Conservation (phyloP, 192 early-diverging fungal species). For the Backusella parvicylindrica region DNA sequence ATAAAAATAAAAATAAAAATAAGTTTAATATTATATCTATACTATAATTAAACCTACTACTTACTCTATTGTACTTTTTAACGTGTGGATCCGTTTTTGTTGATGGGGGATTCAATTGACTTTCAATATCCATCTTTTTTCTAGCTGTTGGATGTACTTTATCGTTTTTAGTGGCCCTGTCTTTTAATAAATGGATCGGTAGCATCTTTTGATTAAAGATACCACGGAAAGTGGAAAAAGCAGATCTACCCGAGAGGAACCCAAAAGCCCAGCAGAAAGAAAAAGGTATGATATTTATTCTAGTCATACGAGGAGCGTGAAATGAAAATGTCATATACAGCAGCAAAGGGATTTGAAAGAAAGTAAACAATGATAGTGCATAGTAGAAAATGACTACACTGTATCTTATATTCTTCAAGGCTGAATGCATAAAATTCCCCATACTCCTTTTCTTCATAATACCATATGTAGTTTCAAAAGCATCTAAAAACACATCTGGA, state of each 20-base stretch:
- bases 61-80: slow-evolving; percentile 14
- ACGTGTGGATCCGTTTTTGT: slow-evolving; percentile 15
- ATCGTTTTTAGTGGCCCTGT: not conserved
- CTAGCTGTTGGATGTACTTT: not conserved
- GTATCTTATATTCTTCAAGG: slow-evolving; percentile 20
- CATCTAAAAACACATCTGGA: slow-evolving; percentile 12
- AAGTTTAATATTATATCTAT: not conserved
- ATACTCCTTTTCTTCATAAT: slow-evolving; percentile 13
- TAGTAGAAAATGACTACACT: slow-evolving; percentile 13
- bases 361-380: not conserved
- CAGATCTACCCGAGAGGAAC: slow-evolving; percentile 10
- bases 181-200: slow-evolving; percentile 11
- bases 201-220: not conserved
- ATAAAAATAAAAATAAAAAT: too few species aligned
- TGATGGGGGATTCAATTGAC: not conserved
- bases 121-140: slow-evolving; percentile 4
- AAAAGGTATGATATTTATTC: slow-evolving; percentile 9
- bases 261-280: not conserved
- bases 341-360: slow-evolving; percentile 12
- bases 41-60: not conserved
- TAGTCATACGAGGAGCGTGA: slow-evolving; percentile 6
- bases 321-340: slow-evolving; percentile 7
- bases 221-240: slow-evolving; percentile 13
- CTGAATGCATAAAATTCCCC: slow-evolving; percentile 13
- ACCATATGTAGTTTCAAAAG: not conserved